These are phyloP conservation scores for Magnusiomyces clavatus DNA, from an alignment of 1,139 yeast genomes.

Conservation along the genomic window DNA sequence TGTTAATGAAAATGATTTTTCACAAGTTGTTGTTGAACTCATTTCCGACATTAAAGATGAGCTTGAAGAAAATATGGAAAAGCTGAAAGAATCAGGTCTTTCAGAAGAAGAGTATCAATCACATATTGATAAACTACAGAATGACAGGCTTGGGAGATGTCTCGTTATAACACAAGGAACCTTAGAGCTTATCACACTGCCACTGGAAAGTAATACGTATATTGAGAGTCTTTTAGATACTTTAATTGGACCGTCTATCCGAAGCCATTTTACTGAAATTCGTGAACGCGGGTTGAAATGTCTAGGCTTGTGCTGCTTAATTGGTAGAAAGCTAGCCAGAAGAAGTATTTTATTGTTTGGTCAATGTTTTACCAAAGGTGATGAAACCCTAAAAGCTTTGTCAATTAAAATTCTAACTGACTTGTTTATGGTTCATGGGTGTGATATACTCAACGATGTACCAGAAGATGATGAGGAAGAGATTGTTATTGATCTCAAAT, in stretches of 20 bases:
- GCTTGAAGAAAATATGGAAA: conserved; percentile 31
- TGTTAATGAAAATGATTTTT: conserved; percentile 74
- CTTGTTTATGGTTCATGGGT: conserved; percentile 70
- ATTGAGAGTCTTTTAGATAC: conserved; percentile 68
- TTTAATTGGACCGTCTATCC: conserved; percentile 76
- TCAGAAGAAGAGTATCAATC: conserved; percentile 24
- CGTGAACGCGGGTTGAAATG: conserved; percentile 67
- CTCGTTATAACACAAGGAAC: conserved; percentile 63
- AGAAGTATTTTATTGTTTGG: conserved; percentile 50
- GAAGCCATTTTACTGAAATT: conserved; percentile 50
- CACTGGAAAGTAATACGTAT: conserved; percentile 58
- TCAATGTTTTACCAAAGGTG: conserved; percentile 54
- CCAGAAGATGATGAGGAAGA: conserved; percentile 41
- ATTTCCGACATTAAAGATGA: conserved; percentile 76
- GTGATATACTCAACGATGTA: conserved; percentile 48
- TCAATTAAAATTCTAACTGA: conserved; percentile 72
- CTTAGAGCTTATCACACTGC: conserved; percentile 58
- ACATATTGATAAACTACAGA: conserved; percentile 26
- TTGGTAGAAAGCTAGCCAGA: conserved; percentile 56
- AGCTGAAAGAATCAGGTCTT: neutral
- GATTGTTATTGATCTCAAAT: conserved; percentile 19
- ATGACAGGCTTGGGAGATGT: conserved; percentile 43
- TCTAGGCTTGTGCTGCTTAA: conserved; percentile 69
- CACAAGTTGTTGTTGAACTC: conserved; percentile 77
- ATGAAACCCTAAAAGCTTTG: conserved; percentile 50